Percentiles rank a stretch among this genome's conserved stretches.
Evolutionary conservation across 1,139 yeast species (phyloP).

Genomic region (Wickerhamomyces sp.): DNA sequence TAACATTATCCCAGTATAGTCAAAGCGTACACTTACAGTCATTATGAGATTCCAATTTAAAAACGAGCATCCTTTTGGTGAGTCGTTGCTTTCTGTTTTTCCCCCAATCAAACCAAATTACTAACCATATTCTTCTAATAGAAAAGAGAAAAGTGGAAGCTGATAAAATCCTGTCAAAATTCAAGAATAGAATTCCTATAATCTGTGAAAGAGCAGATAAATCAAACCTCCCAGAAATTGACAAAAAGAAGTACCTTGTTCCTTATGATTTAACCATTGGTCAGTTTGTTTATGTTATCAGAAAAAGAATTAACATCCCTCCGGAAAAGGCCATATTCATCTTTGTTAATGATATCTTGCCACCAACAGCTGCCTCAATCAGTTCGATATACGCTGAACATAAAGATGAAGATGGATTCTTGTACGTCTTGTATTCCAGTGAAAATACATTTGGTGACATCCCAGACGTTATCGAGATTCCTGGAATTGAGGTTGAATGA

Average conservation of each 20-base stretch:
- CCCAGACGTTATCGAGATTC: constrained; percentile 7
- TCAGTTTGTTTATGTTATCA: constrained; percentile 93
- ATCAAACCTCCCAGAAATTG: constrained; percentile 93
- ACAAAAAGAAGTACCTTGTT: constrained; percentile 92
- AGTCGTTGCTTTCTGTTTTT: constrained; percentile 26
- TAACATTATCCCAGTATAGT: neutral
- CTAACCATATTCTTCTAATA: constrained; percentile 25
- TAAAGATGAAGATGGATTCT: constrained; percentile 95
- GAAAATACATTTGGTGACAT: constrained; percentile 70
- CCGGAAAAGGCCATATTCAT: constrained; percentile 97
- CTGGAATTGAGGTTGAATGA: neutral
- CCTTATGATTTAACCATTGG: constrained; percentile 97
- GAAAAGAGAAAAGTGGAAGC: constrained; percentile 97
- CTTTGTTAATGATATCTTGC: constrained; percentile 92
- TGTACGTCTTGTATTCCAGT: constrained; percentile 87
- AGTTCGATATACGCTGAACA: constrained; percentile 93
- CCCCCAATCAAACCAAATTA: neutral
- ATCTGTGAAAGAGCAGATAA: constrained; percentile 98
- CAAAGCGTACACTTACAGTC: neutral
- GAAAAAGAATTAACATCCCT: constrained; percentile 92
- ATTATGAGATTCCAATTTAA: constrained; percentile 85
- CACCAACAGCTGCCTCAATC: constrained; percentile 97
- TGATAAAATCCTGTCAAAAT: constrained; percentile 82
- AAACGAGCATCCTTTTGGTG: constrained; percentile 87
- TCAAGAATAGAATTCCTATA: constrained; percentile 89